A percentile compares a stretch with the other conserved stretches of the same genome.
Evolutionary conservation across 768 basidiomycete genomes (phyloP).

Genomic region (Macrocybe gigantea): DNA sequence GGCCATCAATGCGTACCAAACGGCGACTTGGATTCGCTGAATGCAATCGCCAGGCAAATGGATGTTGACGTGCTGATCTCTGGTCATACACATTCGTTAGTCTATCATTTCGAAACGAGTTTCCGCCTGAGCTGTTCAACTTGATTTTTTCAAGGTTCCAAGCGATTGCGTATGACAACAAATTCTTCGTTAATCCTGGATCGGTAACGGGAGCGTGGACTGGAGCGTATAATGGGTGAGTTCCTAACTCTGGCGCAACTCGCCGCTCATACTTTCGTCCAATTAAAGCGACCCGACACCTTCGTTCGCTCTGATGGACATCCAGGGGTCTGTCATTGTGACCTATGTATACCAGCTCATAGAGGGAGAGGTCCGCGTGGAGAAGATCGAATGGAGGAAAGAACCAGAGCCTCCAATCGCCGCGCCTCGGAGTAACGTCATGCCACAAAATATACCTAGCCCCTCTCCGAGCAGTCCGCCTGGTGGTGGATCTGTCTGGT

Average conservation of each 20-base stretch:
- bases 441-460: slow-evolving; percentile 48
- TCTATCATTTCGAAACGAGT: neutral
- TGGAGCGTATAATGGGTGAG: slow-evolving; percentile 63
- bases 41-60: slow-evolving; percentile 87
- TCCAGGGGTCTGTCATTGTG: slow-evolving; percentile 94
- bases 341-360: slow-evolving; percentile 97
- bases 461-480: slow-evolving; percentile 20
- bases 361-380: slow-evolving; percentile 89
- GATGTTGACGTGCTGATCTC: slow-evolving; percentile 94
- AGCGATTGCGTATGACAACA: slow-evolving; percentile 84
- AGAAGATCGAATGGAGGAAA: slow-evolving; percentile 83
- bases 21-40: slow-evolving; percentile 88
- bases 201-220: slow-evolving; percentile 95
- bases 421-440: slow-evolving; percentile 35
- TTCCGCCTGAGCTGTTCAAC: too few species aligned
- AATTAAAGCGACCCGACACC: slow-evolving; percentile 72
- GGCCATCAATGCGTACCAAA: slow-evolving; percentile 92
- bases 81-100: slow-evolving; percentile 92
- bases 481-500: slow-evolving; percentile 7
- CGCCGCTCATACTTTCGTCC: slow-evolving; percentile 5
- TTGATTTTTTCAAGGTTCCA: slow-evolving; percentile 59
- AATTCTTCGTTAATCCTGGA: slow-evolving; percentile 96
- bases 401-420: slow-evolving; percentile 36
- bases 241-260: slow-evolving; percentile 1
- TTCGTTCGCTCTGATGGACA: slow-evolving; percentile 95